Percentiles rank a stretch among this genome's conserved stretches.
These are phyloP conservation scores for Chalara sp. DNA, from an alignment of 2,329 filamentous ascomycete genomes.

Conservation along the genomic window DNA sequence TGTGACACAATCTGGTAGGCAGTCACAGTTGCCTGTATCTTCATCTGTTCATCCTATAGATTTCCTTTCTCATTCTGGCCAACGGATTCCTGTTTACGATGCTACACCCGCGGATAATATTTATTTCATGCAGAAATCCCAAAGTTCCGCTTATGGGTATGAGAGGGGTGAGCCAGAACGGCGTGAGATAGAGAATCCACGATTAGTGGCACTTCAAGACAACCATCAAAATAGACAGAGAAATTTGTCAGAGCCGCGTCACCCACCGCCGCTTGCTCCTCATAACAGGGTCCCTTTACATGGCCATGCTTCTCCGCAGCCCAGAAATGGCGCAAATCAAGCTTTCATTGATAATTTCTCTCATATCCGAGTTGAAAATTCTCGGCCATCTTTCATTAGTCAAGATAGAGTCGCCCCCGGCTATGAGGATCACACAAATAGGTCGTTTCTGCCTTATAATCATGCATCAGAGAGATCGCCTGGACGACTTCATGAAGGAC, in stretches of 20 bases:
- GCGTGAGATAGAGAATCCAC: too few relatives aligned
- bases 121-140: not conserved
- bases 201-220: too few relatives aligned
- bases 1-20: slow-evolving; percentile 2
- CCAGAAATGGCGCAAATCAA: slow-evolving; percentile 11
- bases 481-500: slow-evolving; percentile 17
- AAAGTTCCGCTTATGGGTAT: too few relatives aligned
- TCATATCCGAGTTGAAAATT: slow-evolving; percentile 19
- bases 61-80: slow-evolving; percentile 11
- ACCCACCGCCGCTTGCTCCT: too few relatives aligned
- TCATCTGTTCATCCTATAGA: slow-evolving; percentile 16
- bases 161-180: too few relatives aligned
- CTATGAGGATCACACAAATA: slow-evolving; percentile 14
- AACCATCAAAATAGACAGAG: too few relatives aligned
- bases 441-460: slow-evolving; percentile 11
- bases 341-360: slow-evolving; percentile 23
- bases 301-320: too few relatives aligned
- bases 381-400: slow-evolving; percentile 10
- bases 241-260: too few relatives aligned
- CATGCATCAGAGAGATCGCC: slow-evolving; percentile 19
- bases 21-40: not conserved
- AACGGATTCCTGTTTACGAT: slow-evolving; percentile 21
- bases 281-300: too few relatives aligned
- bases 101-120: not conserved
- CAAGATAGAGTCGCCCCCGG: slow-evolving; percentile 8